Evolutionary conservation across 78 protist genomes (phyloP).

Genomic region (Dictyostelium purpureum): DNA sequence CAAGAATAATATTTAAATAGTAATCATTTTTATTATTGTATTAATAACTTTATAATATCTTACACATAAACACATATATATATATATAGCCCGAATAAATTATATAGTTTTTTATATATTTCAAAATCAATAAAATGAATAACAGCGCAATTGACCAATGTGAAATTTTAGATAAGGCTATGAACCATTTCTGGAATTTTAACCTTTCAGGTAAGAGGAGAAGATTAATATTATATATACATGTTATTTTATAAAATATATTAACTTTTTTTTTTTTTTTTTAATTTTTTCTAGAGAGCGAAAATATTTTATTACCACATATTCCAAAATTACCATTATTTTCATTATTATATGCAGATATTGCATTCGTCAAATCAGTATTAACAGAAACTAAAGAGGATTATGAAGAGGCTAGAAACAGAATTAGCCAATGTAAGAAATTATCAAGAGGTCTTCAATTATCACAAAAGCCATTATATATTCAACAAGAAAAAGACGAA

Average conservation of each 20-base stretch:
- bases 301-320: conserved; percentile 7
- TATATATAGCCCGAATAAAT: no score
- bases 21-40: no score
- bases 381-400: conserved; percentile 75
- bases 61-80: no score
- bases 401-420: conserved; percentile 37
- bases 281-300: conserved; percentile 30
- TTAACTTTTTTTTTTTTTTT: background rate
- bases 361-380: conserved; percentile 56
- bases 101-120: no score
- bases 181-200: conserved; percentile 51
- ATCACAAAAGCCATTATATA: conserved; percentile 67
- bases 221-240: background rate
- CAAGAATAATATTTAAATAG: no score
- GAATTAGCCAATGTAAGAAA: conserved; percentile 34
- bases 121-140: conserved; percentile 31
- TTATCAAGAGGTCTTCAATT: conserved; percentile 58
- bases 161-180: conserved; percentile 54
- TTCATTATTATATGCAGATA: conserved; percentile 57
- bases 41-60: no score
- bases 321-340: conserved; percentile 36
- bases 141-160: conserved; percentile 23
- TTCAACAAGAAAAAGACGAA: conserved; percentile 69
- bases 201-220: conserved; percentile 33
- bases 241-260: no score